Conservation (phyloP, 2,329 filamentous ascomycete genomes). For the Magnaporthiopsis poae region DNA sequence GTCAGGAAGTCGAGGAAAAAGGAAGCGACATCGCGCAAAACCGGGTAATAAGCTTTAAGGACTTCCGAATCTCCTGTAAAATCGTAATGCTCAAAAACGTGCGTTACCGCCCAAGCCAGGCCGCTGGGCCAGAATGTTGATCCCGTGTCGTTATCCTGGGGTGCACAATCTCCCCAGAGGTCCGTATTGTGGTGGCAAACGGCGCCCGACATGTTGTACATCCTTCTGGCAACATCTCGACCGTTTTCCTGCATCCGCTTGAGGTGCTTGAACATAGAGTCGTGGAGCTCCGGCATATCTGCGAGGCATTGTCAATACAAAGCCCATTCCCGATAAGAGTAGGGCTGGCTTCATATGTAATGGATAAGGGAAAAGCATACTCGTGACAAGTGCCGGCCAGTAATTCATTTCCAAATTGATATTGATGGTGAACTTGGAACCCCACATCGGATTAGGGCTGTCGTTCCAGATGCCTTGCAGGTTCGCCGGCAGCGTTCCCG, state of each 20-base stretch:
- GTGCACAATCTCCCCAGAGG: slow-evolving; percentile 15
- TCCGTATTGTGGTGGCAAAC: slow-evolving; percentile 16
- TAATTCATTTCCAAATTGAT: slow-evolving; percentile 35
- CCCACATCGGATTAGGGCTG: slow-evolving; percentile 29
- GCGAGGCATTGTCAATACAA: not conserved
- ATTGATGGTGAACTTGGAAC: slow-evolving; percentile 34
- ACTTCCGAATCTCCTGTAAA: slow-evolving; percentile 24
- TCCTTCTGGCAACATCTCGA: slow-evolving; percentile 11
- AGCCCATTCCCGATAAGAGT: too few species aligned
- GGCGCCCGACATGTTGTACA: slow-evolving; percentile 14
- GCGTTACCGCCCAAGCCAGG: slow-evolving; percentile 29
- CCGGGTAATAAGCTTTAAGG: slow-evolving; percentile 19
- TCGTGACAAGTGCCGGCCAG: slow-evolving; percentile 23
- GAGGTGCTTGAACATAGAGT: slow-evolving; percentile 27
- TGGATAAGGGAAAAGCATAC: not conserved
- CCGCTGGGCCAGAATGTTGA: slow-evolving; percentile 29
- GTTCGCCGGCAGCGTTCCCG: slow-evolving; percentile 28
- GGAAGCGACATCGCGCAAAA: slow-evolving; percentile 19
- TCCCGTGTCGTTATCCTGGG: slow-evolving; percentile 15
- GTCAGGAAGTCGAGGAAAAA: slow-evolving; percentile 24
- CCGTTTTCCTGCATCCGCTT: slow-evolving; percentile 20
- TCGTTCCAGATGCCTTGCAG: slow-evolving; percentile 36
- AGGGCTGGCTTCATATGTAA: not conserved
- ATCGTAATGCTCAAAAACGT: slow-evolving; percentile 29
- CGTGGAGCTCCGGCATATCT: slow-evolving; percentile 22